These are phyloP conservation scores for Hypoxylon sp. DNA, from an alignment of 2,329 filamentous ascomycete species.

Conservation along the genomic window DNA sequence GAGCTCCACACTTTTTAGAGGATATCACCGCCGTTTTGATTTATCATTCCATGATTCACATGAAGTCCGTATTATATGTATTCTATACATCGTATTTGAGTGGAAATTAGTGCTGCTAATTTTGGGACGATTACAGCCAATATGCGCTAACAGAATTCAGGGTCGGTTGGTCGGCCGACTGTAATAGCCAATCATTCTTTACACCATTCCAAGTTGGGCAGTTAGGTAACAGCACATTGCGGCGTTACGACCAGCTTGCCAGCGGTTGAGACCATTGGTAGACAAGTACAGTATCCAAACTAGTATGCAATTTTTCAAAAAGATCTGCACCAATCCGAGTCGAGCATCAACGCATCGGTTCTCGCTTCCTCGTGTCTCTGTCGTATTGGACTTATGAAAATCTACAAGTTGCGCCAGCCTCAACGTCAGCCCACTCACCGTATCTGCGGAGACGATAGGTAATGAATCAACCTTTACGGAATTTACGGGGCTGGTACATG, in stretches of 20 bases:
- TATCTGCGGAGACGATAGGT: constrained; percentile 37
- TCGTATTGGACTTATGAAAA: constrained; percentile 39
- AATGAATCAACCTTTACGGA: constrained; percentile 30
- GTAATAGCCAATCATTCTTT: constrained; percentile 36
- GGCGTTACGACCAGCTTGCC: constrained; percentile 31
- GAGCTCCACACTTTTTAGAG: constrained; percentile 7
- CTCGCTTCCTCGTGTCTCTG: constrained; percentile 39
- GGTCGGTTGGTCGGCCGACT: constrained; percentile 10
- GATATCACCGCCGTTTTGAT: constrained; percentile 26
- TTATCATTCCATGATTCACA: constrained; percentile 18
- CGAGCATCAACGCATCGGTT: constrained; percentile 22
- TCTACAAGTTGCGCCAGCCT: constrained; percentile 41
- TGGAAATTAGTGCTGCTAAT: constrained; percentile 44
- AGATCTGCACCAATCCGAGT: constrained; percentile 39
- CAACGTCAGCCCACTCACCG: constrained; percentile 43
- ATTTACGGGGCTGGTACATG: constrained; percentile 37
- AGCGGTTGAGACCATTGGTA: constrained; percentile 34
- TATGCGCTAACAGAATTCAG: constrained; percentile 34
- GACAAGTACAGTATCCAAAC: constrained; percentile 16
- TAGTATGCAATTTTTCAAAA: constrained; percentile 25
- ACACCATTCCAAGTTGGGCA: constrained; percentile 34
- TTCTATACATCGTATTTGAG: constrained; percentile 38
- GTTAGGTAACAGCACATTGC: constrained; percentile 36
- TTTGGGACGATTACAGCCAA: constrained; percentile 30
- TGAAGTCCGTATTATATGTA: constrained; percentile 21